phyloP scores from a whole-genome alignment of 2,329 filamentous ascomycete genomes.

The Fusarium sp. region DNA sequence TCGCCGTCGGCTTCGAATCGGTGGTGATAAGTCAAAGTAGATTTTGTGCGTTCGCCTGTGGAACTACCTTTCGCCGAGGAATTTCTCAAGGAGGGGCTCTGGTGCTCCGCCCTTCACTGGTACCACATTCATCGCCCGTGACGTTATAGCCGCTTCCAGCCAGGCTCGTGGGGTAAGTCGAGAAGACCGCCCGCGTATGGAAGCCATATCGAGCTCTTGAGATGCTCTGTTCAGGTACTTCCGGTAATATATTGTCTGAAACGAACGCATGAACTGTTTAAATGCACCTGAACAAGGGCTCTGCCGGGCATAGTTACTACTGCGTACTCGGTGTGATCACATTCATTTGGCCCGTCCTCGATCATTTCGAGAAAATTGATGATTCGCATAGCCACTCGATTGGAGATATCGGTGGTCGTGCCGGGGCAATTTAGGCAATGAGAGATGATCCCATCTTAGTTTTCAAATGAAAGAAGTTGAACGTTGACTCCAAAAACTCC shows the following conservation, averaged over 20 bases:
- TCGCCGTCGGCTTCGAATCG: conserved; percentile 47
- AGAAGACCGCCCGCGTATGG: conserved; percentile 9
- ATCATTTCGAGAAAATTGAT: neutral
- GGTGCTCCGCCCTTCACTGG: conserved; percentile 26
- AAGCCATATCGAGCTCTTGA: neutral
- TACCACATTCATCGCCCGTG: conserved; percentile 30
- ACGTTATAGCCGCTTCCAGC: conserved; percentile 25
- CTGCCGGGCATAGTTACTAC: neutral
- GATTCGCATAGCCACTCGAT: neutral
- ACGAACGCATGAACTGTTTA: neutral
- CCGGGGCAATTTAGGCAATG: neutral
- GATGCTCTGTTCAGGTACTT: neutral
- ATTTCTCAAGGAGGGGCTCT: conserved; percentile 21
- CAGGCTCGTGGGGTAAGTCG: conserved; percentile 33
- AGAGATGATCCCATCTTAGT: neutral
- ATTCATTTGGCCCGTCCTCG: neutral
- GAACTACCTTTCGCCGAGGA: conserved; percentile 51
- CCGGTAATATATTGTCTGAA: neutral
- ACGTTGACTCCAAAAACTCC: conserved; percentile 26
- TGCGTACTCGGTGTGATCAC: neutral
- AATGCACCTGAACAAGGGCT: neutral
- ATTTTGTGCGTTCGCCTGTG: conserved; percentile 56
- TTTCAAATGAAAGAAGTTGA: conserved; percentile 10
- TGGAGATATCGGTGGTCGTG: neutral
- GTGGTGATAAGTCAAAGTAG: conserved; percentile 50